Base-by-base conservation (phyloP, 208 protist species). In the Blechomonas ayalai region DNA sequence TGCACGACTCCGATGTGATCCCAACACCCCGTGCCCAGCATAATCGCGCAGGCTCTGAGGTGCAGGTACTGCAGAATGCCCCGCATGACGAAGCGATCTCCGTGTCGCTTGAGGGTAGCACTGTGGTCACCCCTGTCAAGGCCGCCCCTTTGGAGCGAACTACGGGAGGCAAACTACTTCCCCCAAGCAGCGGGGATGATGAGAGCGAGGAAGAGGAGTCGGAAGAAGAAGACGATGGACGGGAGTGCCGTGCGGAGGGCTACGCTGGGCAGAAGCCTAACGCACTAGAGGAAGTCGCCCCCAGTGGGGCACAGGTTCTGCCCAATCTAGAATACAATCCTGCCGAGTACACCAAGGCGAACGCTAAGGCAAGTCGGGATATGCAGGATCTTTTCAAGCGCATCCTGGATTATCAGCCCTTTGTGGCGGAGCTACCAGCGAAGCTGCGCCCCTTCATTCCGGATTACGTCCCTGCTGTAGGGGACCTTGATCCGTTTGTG, bases 401-500 rank as follows among this genome's bases (percentile, higher is more conserved):
- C 66, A 98, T 99, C 59, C 62, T 64, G 13, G 66, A 83, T 25
- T 99, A 97, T 76, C 83, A 96, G 54, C 90, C 95, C 10, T 79
- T 95, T 33, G 69, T 82, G 2, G 79, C 96, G 15, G 94, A 98
- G 55, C 65, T 98, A 20, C 93, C 96, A 10, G 93, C 96, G 8
- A 90, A 93, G 65, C 72, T 99, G 46, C 82, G 88, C 18, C 95
- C 97, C 6, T 99, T 99, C 70, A 96, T 99, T 48, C 95, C 96
- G 3, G 96, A 99, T 40, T 98, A 97, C 74, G 95, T 98, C 43
- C 96, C 97, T 4, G 76, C 97, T 0, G 78, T 98, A 22, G 97
- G 97, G 13, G 95, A 98, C 37, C 82, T 98, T 34, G 97, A 99
- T 59, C 81, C 95, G 0, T 99, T 99, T 52, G 61, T 97, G 41